Base-by-base conservation (phyloP, 495 filamentous ascomycete genomes). In the Monascus purpureus region DNA sequence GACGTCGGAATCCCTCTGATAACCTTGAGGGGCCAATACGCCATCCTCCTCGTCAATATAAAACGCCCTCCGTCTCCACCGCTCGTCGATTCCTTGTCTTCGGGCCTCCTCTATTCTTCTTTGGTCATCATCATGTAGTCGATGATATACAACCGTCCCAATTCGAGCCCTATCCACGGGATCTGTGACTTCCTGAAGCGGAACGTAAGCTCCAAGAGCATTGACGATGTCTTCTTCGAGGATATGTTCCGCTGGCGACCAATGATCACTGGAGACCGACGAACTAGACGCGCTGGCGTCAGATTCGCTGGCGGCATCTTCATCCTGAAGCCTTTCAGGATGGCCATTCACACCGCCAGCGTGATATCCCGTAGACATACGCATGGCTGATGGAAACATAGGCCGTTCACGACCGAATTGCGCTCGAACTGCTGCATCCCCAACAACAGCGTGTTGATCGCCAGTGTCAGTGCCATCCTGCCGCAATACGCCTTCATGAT, bases 21-120 rank as follows among this genome's bases (percentile, higher is more conserved):
- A 80, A 16, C 70, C 75, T n/a, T 67, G 63, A 4, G 80, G 80
- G 2, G 70, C 62, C 7, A 56, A 45, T 4, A 68, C 67, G 8
- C 80, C 80, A 47, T 85, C 81, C 55, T 84, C 81, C 46, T 83
- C 80, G 26, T 87, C 82, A 13, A 80, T 65, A 42, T 87, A 87
- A 42, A 87, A 87, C 17, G 73, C 72, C 31, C 82, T 61, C 31
- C 73, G 63, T 39, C 69, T 69, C 77, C 80, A 82, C 29, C 80
- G 72, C 34, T 88, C 75, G 38, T 77, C 64, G 12, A 81, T 62
- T 29, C 68, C 72, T 29, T 61, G 62, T 13, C 53, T 55, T n/a
- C 63, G 55, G 20, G 50, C 42, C 17, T 59, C 50, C 27, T 63
- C 43, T 6, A 57, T 38, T 24, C 56, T 52, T 39, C 52, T 50